These are phyloP conservation scores for Metschnikowia gelsemii DNA, from an alignment of 805 yeast genomes.

Conservation along the genomic window DNA sequence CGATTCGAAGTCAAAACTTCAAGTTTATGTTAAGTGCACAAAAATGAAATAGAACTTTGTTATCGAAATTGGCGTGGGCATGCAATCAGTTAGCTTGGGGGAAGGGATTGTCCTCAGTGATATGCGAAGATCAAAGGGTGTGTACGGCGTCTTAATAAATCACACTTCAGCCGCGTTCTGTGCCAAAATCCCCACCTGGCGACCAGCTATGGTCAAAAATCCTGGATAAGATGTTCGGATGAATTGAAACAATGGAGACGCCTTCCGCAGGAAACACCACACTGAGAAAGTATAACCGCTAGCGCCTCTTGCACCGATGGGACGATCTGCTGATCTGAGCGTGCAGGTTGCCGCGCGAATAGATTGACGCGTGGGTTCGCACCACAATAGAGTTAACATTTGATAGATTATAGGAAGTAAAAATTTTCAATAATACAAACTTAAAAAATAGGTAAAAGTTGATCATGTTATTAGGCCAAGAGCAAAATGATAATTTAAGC, in stretches of 20 bases:
- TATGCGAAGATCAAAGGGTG: too few relatives aligned
- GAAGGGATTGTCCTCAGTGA: too few relatives aligned
- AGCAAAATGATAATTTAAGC: not conserved
- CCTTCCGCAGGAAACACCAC: slow-evolving; percentile 2
- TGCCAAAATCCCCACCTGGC: not conserved
- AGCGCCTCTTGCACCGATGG: slow-evolving; percentile 4
- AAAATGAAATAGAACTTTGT: too few relatives aligned
- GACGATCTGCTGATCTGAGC: slow-evolving; percentile 9
- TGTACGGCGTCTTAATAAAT: too few relatives aligned
- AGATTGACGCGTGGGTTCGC: not conserved
- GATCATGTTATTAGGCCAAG: not conserved
- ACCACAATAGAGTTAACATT: too few relatives aligned
- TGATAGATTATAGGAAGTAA: too few relatives aligned
- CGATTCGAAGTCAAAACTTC: too few relatives aligned
- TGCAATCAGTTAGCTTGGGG: too few relatives aligned
- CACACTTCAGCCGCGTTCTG: too few relatives aligned
- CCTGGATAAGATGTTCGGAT: not conserved
- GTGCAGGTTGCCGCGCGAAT: slow-evolving; percentile 10
- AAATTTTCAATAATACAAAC: too few relatives aligned
- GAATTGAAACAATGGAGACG: not conserved
- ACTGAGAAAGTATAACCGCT: slow-evolving; percentile 6
- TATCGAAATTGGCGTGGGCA: too few relatives aligned
- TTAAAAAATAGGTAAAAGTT: not conserved
- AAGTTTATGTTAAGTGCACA: too few relatives aligned
- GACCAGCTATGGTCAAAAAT: slow-evolving; percentile 2